Evolutionary conservation across 2,329 filamentous ascomycete species (phyloP), one percentile per base, ranked within the genome.

Genomic region (Colletotrichum aenigma): DNA sequence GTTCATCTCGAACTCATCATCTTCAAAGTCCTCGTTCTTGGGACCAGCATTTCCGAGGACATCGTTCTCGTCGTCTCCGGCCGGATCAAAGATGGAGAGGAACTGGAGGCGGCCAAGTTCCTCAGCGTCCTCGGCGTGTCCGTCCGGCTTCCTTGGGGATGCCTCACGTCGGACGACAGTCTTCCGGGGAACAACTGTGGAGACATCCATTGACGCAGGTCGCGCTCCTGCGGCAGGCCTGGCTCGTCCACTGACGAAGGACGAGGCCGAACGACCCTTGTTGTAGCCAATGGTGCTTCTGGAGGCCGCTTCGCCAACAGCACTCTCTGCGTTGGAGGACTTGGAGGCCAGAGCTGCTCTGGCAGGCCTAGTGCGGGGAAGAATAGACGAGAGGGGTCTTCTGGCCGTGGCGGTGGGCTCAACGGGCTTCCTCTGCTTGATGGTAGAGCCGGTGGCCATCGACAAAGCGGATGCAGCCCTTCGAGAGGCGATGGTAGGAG

Each of bases 221-320:
- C 56, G 75, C 70, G 28, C 72, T 66, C 71, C 71, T 36, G 76
- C 60, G 8, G 77, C 65, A 9, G 79, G 52, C n/a, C 75, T 79
- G 30, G 77, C 66, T 30, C 70, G 72, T n/a, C 69, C 66, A 48
- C 58, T 71, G 78, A 90, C 80, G 56, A 89, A 83, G 1, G 88
- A 87, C 2, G 87, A 89, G 6, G 89, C 87, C 6, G 87, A 87
- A 38, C 95, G 91, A 38, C 96, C 96, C 83, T 94, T 95, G 71
- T 91, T 94, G 82, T 98, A 98, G 18, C 96, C 96, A 56, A 98
- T 89, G 0, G 96, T 98, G 71, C 92, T 96, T 77, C 93, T 92
- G 3, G 96, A 98, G 7, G 92, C 92, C 7, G 91, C 91, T 26
- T 91, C 89, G 2, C 94, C 93, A 13, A 90, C 88, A 10, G 89